These are phyloP conservation scores for Ganoderma resinaceum DNA, from an alignment of 1,284 basidiomycete genomes.

Conservation along the genomic window DNA sequence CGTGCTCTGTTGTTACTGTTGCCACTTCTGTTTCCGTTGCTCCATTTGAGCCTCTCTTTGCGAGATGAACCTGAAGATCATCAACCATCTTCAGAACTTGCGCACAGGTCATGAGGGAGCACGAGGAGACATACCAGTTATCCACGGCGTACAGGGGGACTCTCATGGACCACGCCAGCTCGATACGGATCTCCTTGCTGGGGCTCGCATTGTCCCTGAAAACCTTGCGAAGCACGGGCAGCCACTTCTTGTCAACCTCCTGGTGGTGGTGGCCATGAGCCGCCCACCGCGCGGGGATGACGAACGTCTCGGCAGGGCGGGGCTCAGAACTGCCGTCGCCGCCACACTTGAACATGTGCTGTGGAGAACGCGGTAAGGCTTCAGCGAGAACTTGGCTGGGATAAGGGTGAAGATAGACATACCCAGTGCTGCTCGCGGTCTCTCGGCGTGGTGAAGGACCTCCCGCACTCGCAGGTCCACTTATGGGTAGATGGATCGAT, in stretches of 20 bases:
- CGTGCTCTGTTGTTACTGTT: too few species aligned
- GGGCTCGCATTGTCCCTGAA: background rate
- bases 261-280: background rate
- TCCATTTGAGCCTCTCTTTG: background rate
- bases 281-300: background rate
- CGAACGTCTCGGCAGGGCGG: background rate
- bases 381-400: background rate
- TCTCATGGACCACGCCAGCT: background rate
- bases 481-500: too few species aligned
- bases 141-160: background rate
- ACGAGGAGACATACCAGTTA: background rate
- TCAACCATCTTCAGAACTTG: background rate
- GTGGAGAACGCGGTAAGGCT: background rate
- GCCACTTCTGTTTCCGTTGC: background rate
- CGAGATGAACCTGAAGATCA: background rate
- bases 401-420: background rate
- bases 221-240: background rate
- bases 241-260: background rate
- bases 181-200: background rate
- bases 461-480: background rate
- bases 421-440: background rate
- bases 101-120: background rate
- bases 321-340: too few species aligned
- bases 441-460: background rate
- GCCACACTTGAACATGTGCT: background rate